These are phyloP conservation scores for Arachis stenosperma DNA, from an alignment of 306 rosid genomes.

Conservation along the genomic window DNA sequence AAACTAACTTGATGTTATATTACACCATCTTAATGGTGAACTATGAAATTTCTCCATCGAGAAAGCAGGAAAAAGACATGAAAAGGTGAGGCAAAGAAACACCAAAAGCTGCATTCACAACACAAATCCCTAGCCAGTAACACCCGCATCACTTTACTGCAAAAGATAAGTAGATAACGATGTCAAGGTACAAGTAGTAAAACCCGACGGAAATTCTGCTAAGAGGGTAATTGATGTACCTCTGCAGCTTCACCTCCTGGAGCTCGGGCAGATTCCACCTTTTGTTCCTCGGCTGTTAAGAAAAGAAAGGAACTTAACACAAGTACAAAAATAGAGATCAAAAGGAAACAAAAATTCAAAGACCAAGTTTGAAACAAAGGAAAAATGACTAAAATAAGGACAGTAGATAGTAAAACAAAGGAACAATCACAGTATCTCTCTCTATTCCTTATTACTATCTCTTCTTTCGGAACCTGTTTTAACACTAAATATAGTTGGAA, in stretches of 20 bases:
- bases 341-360: neutral
- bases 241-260: slow-evolving; percentile 48
- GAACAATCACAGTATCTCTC: neutral
- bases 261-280: slow-evolving; percentile 41
- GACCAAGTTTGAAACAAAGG: neutral
- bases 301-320: neutral
- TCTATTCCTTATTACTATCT: neutral
- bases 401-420: neutral
- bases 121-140: slow-evolving; percentile 13
- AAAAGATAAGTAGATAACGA: neutral
- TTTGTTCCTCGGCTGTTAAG: slow-evolving; percentile 48
- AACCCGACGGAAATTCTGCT: neutral
- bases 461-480: neutral
- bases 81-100: neutral
- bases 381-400: neutral
- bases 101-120: slow-evolving; percentile 30
- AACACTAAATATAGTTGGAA: slow-evolving; percentile 1
- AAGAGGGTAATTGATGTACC: slow-evolving; percentile 34
- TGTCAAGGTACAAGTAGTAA: neutral
- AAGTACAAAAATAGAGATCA: neutral
- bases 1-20: slow-evolving; percentile 18
- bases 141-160: slow-evolving; percentile 43
- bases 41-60: slow-evolving; percentile 35
- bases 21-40: slow-evolving; percentile 12
- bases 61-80: slow-evolving; percentile 8